Conservation (phyloP, 208 protist species). For the Trypanosoma caninum region DNA sequence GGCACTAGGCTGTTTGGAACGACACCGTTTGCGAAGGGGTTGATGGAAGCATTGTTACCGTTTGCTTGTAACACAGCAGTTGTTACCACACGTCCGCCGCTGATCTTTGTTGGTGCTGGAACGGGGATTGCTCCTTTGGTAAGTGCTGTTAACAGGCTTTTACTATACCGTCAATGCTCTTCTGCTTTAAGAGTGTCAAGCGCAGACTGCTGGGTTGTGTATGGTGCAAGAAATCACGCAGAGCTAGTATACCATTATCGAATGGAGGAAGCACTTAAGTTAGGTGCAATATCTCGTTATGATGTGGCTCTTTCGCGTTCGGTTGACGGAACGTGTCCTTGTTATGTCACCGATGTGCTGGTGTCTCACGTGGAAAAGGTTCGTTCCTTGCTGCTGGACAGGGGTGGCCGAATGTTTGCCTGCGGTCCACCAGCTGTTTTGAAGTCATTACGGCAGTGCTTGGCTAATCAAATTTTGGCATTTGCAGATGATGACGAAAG, state of each 20-base stretch:
- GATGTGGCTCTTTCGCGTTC: constrained; percentile 54
- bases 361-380: constrained; percentile 25
- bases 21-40: constrained; percentile 43
- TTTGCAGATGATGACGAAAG: constrained; percentile 69
- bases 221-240: constrained; percentile 47
- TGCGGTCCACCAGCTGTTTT: constrained; percentile 65
- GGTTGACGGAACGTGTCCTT: constrained; percentile 3
- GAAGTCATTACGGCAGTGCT: constrained; percentile 37
- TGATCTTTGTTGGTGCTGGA: constrained; percentile 70
- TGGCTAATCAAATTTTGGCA: constrained; percentile 45
- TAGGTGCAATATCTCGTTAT: constrained; percentile 55
- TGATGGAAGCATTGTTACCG: constrained; percentile 23
- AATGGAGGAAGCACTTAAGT: constrained; percentile 32
- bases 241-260: constrained; percentile 77
- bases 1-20: constrained; percentile 58
- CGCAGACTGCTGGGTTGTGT: constrained; percentile 63
- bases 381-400: constrained; percentile 27
- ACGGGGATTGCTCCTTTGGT: constrained; percentile 82
- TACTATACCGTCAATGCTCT: constrained; percentile 22
- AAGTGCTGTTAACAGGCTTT: constrained; percentile 54
- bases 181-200: background rate
- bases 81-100: constrained; percentile 9
- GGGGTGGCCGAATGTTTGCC: constrained; percentile 46
- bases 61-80: background rate
- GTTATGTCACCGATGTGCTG: constrained; percentile 68